Evolutionary conservation across 179 eudicot species (phyloP).

Genomic region (Beta macrorhiza): DNA sequence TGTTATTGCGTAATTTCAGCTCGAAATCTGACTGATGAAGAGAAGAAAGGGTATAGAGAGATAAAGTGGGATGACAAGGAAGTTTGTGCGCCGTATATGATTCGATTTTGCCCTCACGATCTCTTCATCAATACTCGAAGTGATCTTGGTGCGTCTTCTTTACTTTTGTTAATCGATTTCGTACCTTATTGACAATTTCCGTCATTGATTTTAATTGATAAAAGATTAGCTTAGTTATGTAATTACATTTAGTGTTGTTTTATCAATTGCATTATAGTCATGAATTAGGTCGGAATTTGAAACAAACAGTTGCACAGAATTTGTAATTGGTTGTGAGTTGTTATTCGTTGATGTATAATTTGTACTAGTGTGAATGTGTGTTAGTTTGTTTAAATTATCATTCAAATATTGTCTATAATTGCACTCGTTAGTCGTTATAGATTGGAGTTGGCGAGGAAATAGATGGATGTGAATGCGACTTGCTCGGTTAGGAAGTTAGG

Average conservation of each 20-base stretch:
- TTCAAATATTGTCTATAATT: neutral
- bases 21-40: conserved; percentile 89
- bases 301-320: no score
- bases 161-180: neutral
- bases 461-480: neutral
- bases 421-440: neutral
- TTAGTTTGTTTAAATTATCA: neutral
- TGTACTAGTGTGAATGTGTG: neutral
- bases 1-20: conserved; percentile 40
- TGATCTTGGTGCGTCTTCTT: conserved; percentile 73
- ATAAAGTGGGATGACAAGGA: conserved; percentile 90
- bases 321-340: no score
- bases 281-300: no score
- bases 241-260: no score
- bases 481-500: neutral
- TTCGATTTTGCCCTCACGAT: conserved; percentile 98
- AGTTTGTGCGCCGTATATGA: conserved; percentile 81
- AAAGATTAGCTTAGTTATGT: no score
- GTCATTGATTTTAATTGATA: no score
- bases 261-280: no score
- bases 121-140: conserved; percentile 91
- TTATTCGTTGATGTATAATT: no score
- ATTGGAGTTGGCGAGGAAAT: neutral
- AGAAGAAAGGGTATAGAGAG: conserved; percentile 80
- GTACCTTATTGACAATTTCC: neutral